phyloP scores from a whole-genome alignment of 805 yeast species.

The Clavispora fructus region DNA sequence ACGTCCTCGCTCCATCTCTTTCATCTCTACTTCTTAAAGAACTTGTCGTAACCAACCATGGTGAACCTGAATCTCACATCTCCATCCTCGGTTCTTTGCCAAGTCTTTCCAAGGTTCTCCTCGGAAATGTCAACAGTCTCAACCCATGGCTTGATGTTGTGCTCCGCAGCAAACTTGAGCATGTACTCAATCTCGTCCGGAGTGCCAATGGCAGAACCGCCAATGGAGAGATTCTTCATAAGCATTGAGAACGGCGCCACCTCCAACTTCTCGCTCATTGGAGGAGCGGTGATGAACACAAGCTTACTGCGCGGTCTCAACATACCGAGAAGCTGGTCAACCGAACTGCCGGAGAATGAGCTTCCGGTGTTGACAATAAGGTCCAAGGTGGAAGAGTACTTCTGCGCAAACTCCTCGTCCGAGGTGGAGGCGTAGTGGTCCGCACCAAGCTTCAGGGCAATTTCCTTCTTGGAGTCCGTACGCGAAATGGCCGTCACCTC shows the following conservation, averaged over 20 bases:
- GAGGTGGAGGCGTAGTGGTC: slow-evolving; percentile 26
- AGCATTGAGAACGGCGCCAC: slow-evolving; percentile 8
- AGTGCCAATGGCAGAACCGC: slow-evolving; percentile 13
- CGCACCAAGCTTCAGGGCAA: slow-evolving; percentile 52
- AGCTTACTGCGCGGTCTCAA: slow-evolving; percentile 13
- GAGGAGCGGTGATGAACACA: slow-evolving; percentile 15
- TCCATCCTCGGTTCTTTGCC: slow-evolving; percentile 12
- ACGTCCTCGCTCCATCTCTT: too few relatives aligned
- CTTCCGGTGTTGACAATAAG: slow-evolving; percentile 13
- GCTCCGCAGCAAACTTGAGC: slow-evolving; percentile 16
- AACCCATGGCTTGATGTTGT: slow-evolving; percentile 15
- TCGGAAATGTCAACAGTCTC: slow-evolving; percentile 15
- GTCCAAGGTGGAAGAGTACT: slow-evolving; percentile 9
- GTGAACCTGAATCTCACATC: slow-evolving; percentile 15
- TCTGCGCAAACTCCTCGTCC: slow-evolving; percentile 17
- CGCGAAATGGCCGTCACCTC: slow-evolving; percentile 58
- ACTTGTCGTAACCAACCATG: slow-evolving; percentile 15
- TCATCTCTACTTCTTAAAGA: slow-evolving; percentile 4
- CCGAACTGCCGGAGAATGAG: slow-evolving; percentile 15
- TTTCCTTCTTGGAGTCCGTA: slow-evolving; percentile 43
- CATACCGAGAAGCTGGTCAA: slow-evolving; percentile 11
- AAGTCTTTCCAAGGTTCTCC: slow-evolving; percentile 11
- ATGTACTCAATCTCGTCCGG: slow-evolving; percentile 12
- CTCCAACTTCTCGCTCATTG: slow-evolving; percentile 5
- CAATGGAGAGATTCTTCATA: slow-evolving; percentile 10